phyloP scores from a whole-genome alignment of 2,329 filamentous ascomycete genomes.

The Herpomyces periplanetae region DNA sequence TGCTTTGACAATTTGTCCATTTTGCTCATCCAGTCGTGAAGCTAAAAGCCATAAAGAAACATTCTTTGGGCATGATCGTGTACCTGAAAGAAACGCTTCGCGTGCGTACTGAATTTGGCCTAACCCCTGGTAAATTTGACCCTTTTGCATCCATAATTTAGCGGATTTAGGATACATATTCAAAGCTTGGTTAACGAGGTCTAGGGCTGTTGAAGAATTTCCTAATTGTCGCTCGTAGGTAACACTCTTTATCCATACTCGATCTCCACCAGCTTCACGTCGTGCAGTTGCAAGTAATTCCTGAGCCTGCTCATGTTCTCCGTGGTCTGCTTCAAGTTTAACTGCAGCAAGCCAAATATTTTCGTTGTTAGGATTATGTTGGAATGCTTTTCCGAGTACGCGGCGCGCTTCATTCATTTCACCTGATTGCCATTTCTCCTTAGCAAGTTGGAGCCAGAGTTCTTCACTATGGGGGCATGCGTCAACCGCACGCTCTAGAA shows the following conservation, averaged over 20 bases:
- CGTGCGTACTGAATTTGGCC: constrained; percentile 19
- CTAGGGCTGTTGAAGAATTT: constrained; percentile 37
- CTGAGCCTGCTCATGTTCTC: constrained; percentile 39
- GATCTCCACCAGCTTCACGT: constrained; percentile 60
- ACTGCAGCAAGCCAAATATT: constrained; percentile 92
- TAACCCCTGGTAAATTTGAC: constrained; percentile 92
- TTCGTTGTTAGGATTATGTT: constrained; percentile 81
- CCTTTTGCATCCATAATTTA: constrained; percentile 96
- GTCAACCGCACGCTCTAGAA: constrained; percentile 72
- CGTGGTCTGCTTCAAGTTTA: constrained; percentile 69
- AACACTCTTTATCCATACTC: constrained; percentile 86
- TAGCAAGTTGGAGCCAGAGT: constrained; percentile 77
- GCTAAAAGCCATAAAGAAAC: constrained; percentile 68
- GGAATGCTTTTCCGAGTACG: constrained; percentile 59
- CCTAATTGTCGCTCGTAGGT: constrained; percentile 61
- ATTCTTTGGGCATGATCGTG: constrained; percentile 44
- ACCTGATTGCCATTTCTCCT: constrained; percentile 66
- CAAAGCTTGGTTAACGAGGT: constrained; percentile 51
- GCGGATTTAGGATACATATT: constrained; percentile 46
- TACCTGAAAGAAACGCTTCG: constrained; percentile 57
- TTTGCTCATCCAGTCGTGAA: constrained; percentile 45
- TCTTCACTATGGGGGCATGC: constrained; percentile 66
- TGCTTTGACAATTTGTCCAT: constrained; percentile 53
- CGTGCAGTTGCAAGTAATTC: constrained; percentile 44
- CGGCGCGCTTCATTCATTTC: constrained; percentile 51